These are phyloP conservation scores for Neoboletus brunneissimus DNA, from an alignment of 768 basidiomycete genomes.

Conservation along the genomic window DNA sequence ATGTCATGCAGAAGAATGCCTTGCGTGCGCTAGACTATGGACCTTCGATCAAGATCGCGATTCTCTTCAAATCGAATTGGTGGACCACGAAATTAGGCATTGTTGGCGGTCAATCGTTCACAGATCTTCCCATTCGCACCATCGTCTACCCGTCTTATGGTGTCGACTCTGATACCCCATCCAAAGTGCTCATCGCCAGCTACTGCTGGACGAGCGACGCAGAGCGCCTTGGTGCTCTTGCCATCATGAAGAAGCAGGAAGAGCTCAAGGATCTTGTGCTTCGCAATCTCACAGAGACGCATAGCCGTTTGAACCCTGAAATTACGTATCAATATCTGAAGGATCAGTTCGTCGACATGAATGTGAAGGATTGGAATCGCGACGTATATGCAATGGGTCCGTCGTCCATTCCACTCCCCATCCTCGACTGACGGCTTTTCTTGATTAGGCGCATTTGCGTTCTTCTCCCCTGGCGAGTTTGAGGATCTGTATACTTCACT, in stretches of 20 bases:
- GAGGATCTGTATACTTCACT: conserved; percentile 31
- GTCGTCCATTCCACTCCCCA: neutral
- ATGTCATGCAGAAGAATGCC: conserved; percentile 33
- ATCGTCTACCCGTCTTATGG: conserved; percentile 47
- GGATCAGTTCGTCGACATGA: conserved; percentile 19
- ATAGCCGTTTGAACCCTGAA: conserved; percentile 5
- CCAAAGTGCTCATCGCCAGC: conserved; percentile 38
- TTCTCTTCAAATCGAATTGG: conserved; percentile 44
- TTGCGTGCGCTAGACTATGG: conserved; percentile 39
- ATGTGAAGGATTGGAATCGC: conserved; percentile 36
- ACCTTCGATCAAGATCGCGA: conserved; percentile 40
- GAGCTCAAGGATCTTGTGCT: conserved; percentile 29
- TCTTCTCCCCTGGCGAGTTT: conserved; percentile 42
- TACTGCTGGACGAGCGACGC: conserved; percentile 43
- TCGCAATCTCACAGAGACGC: conserved; percentile 22
- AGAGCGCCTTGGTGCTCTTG: conserved; percentile 35
- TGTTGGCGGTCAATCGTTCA: conserved; percentile 41
- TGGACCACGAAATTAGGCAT: conserved; percentile 38
- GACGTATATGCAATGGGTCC: conserved; percentile 36
- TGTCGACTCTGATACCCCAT: conserved; percentile 12
- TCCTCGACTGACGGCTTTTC: neutral
- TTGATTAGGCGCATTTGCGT: conserved; percentile 37
- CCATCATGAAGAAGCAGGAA: conserved; percentile 4
- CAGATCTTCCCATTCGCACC: conserved; percentile 40
- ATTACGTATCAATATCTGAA: conserved; percentile 22